These are phyloP conservation scores for Cercophora sp. DNA, from an alignment of 495 filamentous ascomycete species.

Conservation along the genomic window DNA sequence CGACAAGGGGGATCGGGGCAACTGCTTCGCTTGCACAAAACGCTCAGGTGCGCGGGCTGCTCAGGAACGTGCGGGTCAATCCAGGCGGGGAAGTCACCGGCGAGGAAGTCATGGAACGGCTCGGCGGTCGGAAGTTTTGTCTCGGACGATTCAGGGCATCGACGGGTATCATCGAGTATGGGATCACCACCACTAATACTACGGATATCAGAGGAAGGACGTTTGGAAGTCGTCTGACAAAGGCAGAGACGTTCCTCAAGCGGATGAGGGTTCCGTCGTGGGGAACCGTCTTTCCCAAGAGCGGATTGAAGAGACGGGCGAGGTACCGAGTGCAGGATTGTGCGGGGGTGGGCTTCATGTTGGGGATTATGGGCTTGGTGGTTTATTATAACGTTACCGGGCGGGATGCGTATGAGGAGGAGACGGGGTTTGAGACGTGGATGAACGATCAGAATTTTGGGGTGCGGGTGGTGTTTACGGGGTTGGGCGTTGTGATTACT, in stretches of 20 bases:
- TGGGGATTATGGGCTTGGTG: slow-evolving; percentile 2
- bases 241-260: neutral
- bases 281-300: neutral
- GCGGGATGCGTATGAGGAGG: neutral
- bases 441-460: slow-evolving; percentile 10
- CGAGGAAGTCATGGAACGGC: neutral
- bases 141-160: neutral
- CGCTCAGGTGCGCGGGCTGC: neutral
- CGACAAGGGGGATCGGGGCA: neutral
- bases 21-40: neutral
- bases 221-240: too few species aligned
- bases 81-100: neutral
- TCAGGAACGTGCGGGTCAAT: neutral
- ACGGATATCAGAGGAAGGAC: too few species aligned
- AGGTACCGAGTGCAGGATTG: neutral
- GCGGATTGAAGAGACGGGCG: neutral
- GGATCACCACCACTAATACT: neutral
- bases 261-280: neutral
- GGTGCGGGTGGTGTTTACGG: slow-evolving; percentile 6
- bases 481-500: slow-evolving; percentile 5
- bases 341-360: neutral
- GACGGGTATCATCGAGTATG: neutral
- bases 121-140: neutral
- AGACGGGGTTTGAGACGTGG: slow-evolving; percentile 2
- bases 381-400: slow-evolving; percentile 5